phyloP scores from a whole-genome alignment of 805 yeast species.

The Metschnikowia orientalis region DNA sequence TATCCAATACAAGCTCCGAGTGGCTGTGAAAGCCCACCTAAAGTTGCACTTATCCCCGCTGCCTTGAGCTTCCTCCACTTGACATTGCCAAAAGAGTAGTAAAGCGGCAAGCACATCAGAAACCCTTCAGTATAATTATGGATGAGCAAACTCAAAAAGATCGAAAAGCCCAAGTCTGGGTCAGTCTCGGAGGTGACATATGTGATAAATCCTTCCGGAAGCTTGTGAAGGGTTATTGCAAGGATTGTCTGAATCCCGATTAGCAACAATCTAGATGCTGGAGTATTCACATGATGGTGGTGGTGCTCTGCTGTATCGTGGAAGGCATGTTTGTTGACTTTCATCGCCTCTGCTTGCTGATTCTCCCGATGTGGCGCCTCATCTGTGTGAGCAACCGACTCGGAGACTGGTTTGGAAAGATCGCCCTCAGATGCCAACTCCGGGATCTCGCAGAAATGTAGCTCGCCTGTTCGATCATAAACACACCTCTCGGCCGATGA shows the following conservation, averaged over 20 bases:
- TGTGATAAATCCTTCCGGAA: constrained; percentile 93
- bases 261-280: constrained; percentile 70
- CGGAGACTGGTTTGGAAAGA: not conserved
- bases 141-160: constrained; percentile 77
- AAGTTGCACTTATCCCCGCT: constrained; percentile 53
- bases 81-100: constrained; percentile 56
- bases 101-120: constrained; percentile 86
- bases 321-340: constrained; percentile 8
- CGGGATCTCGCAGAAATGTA: constrained; percentile 42
- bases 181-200: constrained; percentile 71
- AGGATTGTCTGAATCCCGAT: constrained; percentile 88
- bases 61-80: constrained; percentile 49
- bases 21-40: constrained; percentile 88
- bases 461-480: constrained; percentile 15
- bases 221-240: constrained; percentile 83
- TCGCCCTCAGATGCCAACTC: constrained; percentile 13
- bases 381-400: not conserved
- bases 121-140: constrained; percentile 95
- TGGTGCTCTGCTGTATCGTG: constrained; percentile 41
- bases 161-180: constrained; percentile 63
- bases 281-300: constrained; percentile 77
- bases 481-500: constrained; percentile 38
- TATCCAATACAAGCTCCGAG: constrained; percentile 78
- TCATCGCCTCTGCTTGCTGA: too few relatives aligned
- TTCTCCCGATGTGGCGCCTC: not conserved